phyloP scores from a whole-genome alignment of 2,329 filamentous ascomycete species.

The Pseudogymnoascus sp. region DNA sequence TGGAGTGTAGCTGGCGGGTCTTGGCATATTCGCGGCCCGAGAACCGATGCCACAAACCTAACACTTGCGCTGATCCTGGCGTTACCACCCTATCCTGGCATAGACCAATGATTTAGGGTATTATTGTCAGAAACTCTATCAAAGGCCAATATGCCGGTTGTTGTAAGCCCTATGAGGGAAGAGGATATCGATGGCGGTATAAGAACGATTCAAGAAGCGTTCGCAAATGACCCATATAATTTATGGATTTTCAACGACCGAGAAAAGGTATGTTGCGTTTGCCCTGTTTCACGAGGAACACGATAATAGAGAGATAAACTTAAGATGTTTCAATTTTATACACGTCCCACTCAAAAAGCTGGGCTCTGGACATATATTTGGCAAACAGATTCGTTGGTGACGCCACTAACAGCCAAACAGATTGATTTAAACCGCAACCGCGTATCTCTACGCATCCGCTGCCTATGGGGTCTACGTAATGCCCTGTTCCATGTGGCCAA shows the following conservation, averaged over 20 bases:
- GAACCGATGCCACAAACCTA: not conserved
- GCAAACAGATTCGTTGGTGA: not conserved
- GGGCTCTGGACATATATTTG: not conserved
- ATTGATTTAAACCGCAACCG: conserved; percentile 54
- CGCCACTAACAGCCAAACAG: conserved; percentile 28
- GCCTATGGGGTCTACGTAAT: conserved; percentile 61
- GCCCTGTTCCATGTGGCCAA: conserved; percentile 64
- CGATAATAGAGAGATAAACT: not conserved
- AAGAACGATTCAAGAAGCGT: conserved; percentile 57
- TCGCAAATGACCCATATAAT: conserved; percentile 59
- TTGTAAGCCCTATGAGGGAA: conserved; percentile 47
- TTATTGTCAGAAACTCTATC: not conserved
- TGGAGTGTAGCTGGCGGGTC: not conserved
- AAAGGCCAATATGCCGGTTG: conserved; percentile 38
- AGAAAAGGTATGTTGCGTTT: conserved; percentile 38
- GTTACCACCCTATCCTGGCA: not conserved
- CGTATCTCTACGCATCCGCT: conserved; percentile 55
- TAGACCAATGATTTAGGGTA: not conserved
- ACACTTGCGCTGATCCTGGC: not conserved
- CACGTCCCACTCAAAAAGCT: not conserved
- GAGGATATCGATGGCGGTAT: conserved; percentile 56
- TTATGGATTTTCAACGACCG: conserved; percentile 55
- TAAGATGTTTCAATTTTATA: not conserved
- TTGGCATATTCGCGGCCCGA: not conserved
- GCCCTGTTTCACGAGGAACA: not conserved